Evolutionary conservation across 2,329 filamentous ascomycete species (phyloP), one percentile per base, ranked within the genome.

Genomic region (Sordariomycetes sp.): DNA sequence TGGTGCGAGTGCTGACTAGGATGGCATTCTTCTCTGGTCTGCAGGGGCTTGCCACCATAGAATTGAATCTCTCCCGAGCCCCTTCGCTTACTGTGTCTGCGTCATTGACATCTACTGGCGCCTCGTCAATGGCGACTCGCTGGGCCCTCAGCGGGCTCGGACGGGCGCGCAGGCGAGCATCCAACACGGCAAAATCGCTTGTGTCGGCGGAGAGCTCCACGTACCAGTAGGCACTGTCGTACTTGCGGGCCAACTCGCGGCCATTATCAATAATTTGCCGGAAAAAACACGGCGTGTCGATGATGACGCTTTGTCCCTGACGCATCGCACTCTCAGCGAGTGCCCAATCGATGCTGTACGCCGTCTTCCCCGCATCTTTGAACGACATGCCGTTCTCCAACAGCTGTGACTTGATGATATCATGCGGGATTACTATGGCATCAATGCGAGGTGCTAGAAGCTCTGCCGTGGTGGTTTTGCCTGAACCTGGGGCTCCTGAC

Each of bases 211-310:
- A n/a, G n/a, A n/a, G n/a, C n/a, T 30, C 29, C 14, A 30, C 29
- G 17, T 30, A 30, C n/a, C 29, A 30, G 17, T 30, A 17, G 7
- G 15, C 12, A 17, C 17, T 16, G 15, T 17, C 29, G 17, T 30
- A 17, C 17, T n/a, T 14, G 14, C 17, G 3, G 4, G 57, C 53
- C 3, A 59, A 46, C 6, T 41, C 42, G 4, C 33, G 35, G 3
- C 58, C 58, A 6, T 38, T 26, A 12, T 53, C 47, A 19, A 60
- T 36, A 3, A 50, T 41, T 39, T 55, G 45, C 9, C 43, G 30
- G 41, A 44, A 59, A 38, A 58, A 58, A 44, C 55, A 63, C 20
- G 50, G 48, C 35, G 55, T 58, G 40, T 62, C 58, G 12, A 63
- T 46, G 35, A 61, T 51, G 39, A 61, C 47, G 34, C 34, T 42